Base-by-base conservation (phyloP, 2,329 filamentous ascomycete species). In the Falciphora oryzae region DNA sequence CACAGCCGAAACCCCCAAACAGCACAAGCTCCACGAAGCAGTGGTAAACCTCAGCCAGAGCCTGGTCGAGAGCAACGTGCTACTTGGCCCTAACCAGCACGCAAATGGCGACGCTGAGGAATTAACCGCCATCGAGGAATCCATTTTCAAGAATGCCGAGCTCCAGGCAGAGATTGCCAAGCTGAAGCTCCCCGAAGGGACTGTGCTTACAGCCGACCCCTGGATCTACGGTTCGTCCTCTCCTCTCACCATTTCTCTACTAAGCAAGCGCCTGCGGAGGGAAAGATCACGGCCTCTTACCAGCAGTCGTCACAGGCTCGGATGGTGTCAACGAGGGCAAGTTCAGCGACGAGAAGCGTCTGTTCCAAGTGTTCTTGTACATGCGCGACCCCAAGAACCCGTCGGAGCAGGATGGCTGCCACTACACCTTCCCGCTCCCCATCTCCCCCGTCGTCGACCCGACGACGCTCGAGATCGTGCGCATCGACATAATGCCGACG, bases 401-500 rank as follows among this genome's bases (percentile, higher is more conserved):
- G 0, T 72, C 76, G 8, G 84, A 89, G 69, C 74, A 76, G n/a
- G 88, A 91, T 70, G 84, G 83, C 57, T 89, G 89, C 70, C 86
- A 90, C 72, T 90, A 90, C 70, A 85, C 88, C 0, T 82, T 89
- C 68, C 88, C 88, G 1, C 76, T 90, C 2, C 80, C 83, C n/a
- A 85, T 89, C 67, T 89, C 86, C 1, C 88, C 88, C 0, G 88
- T 91, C 27, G 78, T 92, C 57, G 86, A 87, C 71, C 83, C 82
- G 0, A 80, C 81, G 57, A 85, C 81, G 1, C 83, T 85, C 76
- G 85, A 88, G 70, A 81, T 92, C 53, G 81, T 89, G 59, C 84
- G 89, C 14, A 89, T 92, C 67, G 89, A 92, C 70, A 79, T 85
- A 65, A 74, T 92, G 4, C 89, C 89, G 1, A 90, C 87, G 3